Conservation (phyloP, 78 protist species). For the Bodo saltans region DNA sequence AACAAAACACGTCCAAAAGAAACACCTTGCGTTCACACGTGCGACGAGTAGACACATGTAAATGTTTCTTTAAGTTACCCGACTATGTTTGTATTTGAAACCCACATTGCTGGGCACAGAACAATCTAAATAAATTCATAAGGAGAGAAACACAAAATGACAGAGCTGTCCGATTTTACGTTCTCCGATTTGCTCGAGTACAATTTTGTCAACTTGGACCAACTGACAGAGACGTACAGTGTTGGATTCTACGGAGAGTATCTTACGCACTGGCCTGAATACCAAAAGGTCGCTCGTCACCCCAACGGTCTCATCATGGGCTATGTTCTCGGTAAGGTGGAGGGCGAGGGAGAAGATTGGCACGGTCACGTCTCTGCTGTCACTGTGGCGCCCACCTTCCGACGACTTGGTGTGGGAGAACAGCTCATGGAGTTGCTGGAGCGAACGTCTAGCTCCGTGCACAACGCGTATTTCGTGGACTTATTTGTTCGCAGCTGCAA, state of each 20-base stretch:
- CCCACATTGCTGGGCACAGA: no score
- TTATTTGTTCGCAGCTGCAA: constrained; percentile 89
- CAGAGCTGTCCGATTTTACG: constrained; percentile 23
- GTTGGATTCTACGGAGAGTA: constrained; percentile 83
- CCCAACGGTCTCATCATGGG: constrained; percentile 75
- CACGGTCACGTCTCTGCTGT: constrained; percentile 97
- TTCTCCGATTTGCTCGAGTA: constrained; percentile 41
- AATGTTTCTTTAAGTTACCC: no score
- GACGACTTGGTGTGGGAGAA: constrained; percentile 74
- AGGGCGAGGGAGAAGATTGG: constrained; percentile 75
- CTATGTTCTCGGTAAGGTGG: constrained; percentile 84
- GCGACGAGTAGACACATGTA: no score
- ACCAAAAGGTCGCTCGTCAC: constrained; percentile 53
- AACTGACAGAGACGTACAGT: constrained; percentile 75
- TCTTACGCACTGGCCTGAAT: constrained; percentile 85
- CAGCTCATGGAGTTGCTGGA: constrained; percentile 85
- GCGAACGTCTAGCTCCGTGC: constrained; percentile 64
- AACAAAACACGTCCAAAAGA: no score
- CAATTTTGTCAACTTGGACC: constrained; percentile 57
- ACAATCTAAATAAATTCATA: no score
- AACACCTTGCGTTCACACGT: no score
- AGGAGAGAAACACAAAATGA: no score
- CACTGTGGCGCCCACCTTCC: constrained; percentile 89
- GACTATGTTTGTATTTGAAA: no score
- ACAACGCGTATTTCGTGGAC: constrained; percentile 91